A percentile compares a stretch with the other conserved stretches of the same genome.
Evolutionary conservation across 345 rosid species (phyloP).

Genomic region (Hibiscus tridactylites): DNA sequence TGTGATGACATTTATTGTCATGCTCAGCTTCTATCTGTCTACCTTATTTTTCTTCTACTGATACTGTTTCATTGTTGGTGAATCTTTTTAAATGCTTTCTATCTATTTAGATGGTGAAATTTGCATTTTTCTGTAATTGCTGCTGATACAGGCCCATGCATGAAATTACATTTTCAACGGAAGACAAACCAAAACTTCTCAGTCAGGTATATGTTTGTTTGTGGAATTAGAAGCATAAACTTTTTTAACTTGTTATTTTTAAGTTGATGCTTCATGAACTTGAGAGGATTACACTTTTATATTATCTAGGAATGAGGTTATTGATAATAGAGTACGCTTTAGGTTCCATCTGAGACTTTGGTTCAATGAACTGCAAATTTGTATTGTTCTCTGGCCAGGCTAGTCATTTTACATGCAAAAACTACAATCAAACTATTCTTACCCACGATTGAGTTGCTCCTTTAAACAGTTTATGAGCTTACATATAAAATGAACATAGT

Average conservation of each 20-base stretch:
- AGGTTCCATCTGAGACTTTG: background rate
- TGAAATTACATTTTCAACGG: constrained; percentile 82
- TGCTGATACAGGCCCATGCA: constrained; percentile 76
- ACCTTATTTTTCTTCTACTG: background rate
- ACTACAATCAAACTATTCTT: background rate
- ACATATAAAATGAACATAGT: background rate
- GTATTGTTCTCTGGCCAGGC: background rate
- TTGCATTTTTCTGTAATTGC: constrained; percentile 9
- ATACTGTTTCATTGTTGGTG: too few species aligned
- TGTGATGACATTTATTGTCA: background rate
- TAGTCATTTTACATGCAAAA: background rate
- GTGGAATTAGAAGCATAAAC: background rate
- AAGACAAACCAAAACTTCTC: constrained; percentile 92
- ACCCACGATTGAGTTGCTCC: background rate
- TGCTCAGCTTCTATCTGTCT: background rate
- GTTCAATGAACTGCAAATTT: background rate
- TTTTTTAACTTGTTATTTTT: background rate
- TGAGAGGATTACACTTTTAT: background rate
- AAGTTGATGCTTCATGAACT: constrained; percentile 1
- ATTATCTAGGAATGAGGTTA: constrained; percentile 2
- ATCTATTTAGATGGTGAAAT: constrained; percentile 7
- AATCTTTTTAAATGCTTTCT: background rate
- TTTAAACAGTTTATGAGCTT: too few species aligned
- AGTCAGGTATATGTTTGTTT: constrained; percentile 54
- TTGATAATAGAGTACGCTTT: background rate